A percentile compares a stretch with the other conserved stretches of the same genome.
These are phyloP conservation scores for Gossypium rotundifolium DNA, from an alignment of 345 rosid genomes.

Conservation along the genomic window DNA sequence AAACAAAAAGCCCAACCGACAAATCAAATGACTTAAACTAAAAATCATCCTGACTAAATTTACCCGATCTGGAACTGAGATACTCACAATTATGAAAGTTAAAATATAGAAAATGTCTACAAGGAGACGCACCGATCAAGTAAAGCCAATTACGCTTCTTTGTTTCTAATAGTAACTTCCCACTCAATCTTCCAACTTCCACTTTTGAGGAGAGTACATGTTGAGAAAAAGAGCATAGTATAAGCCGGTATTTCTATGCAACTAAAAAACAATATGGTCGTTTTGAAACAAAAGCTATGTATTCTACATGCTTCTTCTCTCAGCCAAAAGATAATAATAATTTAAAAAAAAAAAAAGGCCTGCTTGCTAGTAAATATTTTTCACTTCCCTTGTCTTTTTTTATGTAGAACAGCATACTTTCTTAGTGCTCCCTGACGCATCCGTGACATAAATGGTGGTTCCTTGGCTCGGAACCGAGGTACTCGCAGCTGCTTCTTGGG, in stretches of 20 bases:
- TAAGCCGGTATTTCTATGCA: neutral
- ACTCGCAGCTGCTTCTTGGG: conserved; percentile 53
- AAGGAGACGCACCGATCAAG: neutral
- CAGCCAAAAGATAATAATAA: conserved; percentile 29
- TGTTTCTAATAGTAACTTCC: conserved; percentile 4
- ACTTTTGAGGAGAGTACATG: neutral
- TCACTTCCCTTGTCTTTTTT: conserved; percentile 8
- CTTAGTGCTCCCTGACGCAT: conserved; percentile 39
- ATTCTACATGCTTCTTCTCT: conserved; percentile 41
- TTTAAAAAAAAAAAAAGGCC: neutral
- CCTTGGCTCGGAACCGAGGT: conserved; percentile 50
- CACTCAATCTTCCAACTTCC: neutral
- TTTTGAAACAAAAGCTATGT: conserved; percentile 22
- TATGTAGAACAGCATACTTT: conserved; percentile 61
- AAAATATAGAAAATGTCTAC: neutral
- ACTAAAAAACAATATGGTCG: neutral
- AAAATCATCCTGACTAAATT: too few species aligned
- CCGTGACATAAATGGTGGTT: conserved; percentile 53
- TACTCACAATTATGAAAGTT: neutral
- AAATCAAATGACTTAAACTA: too few species aligned
- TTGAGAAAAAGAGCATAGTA: neutral
- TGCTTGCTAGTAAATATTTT: conserved; percentile 12
- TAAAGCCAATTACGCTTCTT: neutral
- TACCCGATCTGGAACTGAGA: neutral
- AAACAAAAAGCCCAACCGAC: too few species aligned